Base-by-base conservation (phyloP, 352 stramenopile species). In the Thraustochytrium sp. region DNA sequence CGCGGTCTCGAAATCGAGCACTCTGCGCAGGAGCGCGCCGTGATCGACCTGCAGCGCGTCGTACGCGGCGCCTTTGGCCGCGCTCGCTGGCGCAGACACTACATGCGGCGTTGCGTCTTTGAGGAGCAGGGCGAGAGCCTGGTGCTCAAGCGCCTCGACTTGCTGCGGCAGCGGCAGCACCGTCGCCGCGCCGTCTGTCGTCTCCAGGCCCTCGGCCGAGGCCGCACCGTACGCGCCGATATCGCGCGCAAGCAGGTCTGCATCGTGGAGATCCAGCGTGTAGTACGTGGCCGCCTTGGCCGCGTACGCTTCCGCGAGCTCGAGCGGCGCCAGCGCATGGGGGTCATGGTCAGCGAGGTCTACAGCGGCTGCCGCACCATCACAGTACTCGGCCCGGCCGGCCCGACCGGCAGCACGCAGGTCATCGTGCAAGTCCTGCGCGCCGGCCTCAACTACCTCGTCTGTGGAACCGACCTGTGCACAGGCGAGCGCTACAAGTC, bases 271-370 rank as follows among this genome's bases (percentile, higher is more conserved):
- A 80, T 80, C 31, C 44, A 80, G 38, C 68, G 68, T n/a, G 31
- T 80, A 29, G 51, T 61, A 26, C 46, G 68, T n/a, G 68, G 68
- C 8, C 68, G 68, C 23, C 68, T 80, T 18, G 68, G 68, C 23
- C 68, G 68, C 21, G 8, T 80, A 0, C 53, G 53, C 23, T 61
- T 76, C 46, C 8, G 5, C 8, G 68, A 80, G 53, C 18, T 40
- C 48, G 68, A 80, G 51, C 68, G 68, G 8, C 34, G 68, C 34
- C 48, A 48, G 68, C 68, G 68, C 11, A 80, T 80, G 68, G 68
- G 68, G 4, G 68, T 64, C 1, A 42, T 65, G 5, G 68, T 80
- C 46, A 75, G 5, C 5, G 31, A 65, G 34, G 68, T 53, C 4
- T 80, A 38, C 53, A 23, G 46, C 2, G 68, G 68, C 18, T 42